A percentile compares a stretch with the other conserved stretches of the same genome.
Evolutionary conservation across 78 protist species (phyloP).

Genomic region (Dictyostelium brefeldianum): DNA sequence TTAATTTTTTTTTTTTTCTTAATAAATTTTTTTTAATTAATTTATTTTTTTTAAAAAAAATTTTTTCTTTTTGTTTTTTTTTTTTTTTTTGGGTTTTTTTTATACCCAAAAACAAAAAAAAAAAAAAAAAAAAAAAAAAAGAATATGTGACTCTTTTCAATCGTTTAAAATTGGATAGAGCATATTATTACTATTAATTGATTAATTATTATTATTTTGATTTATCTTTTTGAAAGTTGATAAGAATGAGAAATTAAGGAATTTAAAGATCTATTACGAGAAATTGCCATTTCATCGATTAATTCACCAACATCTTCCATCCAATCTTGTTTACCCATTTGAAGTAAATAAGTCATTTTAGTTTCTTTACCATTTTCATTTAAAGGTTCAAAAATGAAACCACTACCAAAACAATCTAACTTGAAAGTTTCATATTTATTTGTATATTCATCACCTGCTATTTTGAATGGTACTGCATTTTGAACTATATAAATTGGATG

Average conservation of each 20-base stretch:
- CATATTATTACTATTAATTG: too few relatives aligned
- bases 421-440: constrained; percentile 16
- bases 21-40: too few relatives aligned
- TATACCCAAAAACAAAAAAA: too few relatives aligned
- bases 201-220: too few relatives aligned
- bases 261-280: constrained; percentile 48
- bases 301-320: constrained; percentile 53
- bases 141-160: too few relatives aligned
- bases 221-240: constrained; percentile 42
- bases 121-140: too few relatives aligned
- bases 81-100: too few relatives aligned
- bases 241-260: constrained; percentile 74
- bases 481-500: constrained; percentile 65
- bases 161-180: too few relatives aligned
- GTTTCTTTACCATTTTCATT: constrained; percentile 61
- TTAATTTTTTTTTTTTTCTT: too few relatives aligned
- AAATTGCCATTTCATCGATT: constrained; percentile 60
- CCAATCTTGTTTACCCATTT: constrained; percentile 59
- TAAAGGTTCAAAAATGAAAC: constrained; percentile 67
- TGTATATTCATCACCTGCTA: constrained; percentile 24
- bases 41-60: too few relatives aligned
- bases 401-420: constrained; percentile 61
- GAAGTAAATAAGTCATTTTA: constrained; percentile 53
- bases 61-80: too few relatives aligned
- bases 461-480: constrained; percentile 42